These are phyloP conservation scores for Boletus reticulatus DNA, from an alignment of 768 basidiomycete genomes.

Conservation along the genomic window DNA sequence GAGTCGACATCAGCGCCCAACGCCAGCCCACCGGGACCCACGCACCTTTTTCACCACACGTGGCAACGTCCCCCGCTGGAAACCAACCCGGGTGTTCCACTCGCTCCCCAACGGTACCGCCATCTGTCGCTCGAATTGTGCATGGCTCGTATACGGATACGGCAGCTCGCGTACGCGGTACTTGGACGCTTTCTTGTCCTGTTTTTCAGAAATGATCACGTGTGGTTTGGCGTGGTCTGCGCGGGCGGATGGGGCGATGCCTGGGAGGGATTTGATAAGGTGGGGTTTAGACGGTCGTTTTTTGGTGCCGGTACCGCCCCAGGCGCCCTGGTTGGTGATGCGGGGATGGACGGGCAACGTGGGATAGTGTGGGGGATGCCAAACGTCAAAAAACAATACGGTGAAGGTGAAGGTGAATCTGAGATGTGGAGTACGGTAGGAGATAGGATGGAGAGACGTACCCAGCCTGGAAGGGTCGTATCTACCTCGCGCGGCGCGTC, in stretches of 20 bases:
- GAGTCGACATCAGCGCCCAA: no score
- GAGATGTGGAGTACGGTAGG: background rate
- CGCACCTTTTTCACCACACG: constrained; percentile 82
- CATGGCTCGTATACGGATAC: constrained; percentile 90
- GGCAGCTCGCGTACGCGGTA: constrained; percentile 91
- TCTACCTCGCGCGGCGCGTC: constrained; percentile 90
- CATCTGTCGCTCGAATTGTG: constrained; percentile 88
- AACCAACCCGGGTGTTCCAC: constrained; percentile 88
- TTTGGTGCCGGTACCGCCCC: constrained; percentile 80
- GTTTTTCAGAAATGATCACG: constrained; percentile 94
- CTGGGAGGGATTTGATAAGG: constrained; percentile 78
- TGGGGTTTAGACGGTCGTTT: constrained; percentile 61
- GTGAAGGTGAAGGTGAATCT: background rate
- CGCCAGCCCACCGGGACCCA: no score
- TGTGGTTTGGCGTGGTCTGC: constrained; percentile 83
- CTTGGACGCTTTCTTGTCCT: constrained; percentile 90
- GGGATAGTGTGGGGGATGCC: background rate
- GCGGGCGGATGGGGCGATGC: constrained; percentile 74
- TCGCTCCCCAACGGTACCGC: constrained; percentile 81
- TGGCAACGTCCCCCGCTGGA: constrained; percentile 83
- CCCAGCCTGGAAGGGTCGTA: constrained; percentile 94
- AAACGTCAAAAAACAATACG: no score
- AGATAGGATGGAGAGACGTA: constrained; percentile 37
- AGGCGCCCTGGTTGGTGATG: constrained; percentile 62
- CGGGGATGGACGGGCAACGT: background rate